Evolutionary conservation across 805 yeast genomes (phyloP).

Genomic region (Metschnikowia drakensbergensis): DNA sequence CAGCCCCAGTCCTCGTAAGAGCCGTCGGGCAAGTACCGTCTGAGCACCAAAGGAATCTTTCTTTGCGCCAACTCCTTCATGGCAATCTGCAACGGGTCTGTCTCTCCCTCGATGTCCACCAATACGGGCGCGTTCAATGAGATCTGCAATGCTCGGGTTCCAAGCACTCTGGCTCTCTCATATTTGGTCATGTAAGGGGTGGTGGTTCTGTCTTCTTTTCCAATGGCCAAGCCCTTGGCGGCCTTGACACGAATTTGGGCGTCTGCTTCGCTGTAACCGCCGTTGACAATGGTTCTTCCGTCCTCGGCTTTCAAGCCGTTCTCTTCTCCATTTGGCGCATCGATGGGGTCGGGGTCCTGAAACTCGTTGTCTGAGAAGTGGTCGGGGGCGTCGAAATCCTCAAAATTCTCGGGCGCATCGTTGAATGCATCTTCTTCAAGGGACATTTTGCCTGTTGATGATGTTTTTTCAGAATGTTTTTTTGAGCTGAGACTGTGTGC

Average conservation of each 20-base stretch:
- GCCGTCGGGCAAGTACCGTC: constrained; percentile 97
- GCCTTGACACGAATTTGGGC: constrained; percentile 51
- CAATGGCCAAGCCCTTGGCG: constrained; percentile 76
- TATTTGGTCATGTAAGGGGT: constrained; percentile 99
- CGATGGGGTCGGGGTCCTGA: constrained; percentile 30
- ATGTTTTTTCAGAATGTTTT: constrained; percentile 5
- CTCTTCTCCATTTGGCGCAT: constrained; percentile 23
- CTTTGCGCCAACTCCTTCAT: constrained; percentile 94
- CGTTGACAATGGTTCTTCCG: constrained; percentile 68
- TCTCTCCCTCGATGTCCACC: constrained; percentile 97
- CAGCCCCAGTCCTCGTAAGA: constrained; percentile 98
- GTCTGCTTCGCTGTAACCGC: constrained; percentile 64
- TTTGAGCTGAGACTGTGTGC: constrained; percentile 3
- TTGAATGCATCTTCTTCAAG: constrained; percentile 54
- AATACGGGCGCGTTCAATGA: constrained; percentile 98
- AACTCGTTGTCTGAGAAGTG: constrained; percentile 75
- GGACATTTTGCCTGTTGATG: constrained; percentile 27
- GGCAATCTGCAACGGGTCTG: constrained; percentile 97
- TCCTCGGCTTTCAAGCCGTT: constrained; percentile 56
- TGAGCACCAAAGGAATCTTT: constrained; percentile 90
- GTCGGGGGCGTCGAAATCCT: constrained; percentile 77
- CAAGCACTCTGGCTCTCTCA: constrained; percentile 95
- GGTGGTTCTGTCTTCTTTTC: constrained; percentile 84
- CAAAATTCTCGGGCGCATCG: constrained; percentile 65
- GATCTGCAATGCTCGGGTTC: constrained; percentile 95